These are phyloP conservation scores for Solanum paucissectum DNA, from an alignment of 257 asterid genomes.

Conservation along the genomic window DNA sequence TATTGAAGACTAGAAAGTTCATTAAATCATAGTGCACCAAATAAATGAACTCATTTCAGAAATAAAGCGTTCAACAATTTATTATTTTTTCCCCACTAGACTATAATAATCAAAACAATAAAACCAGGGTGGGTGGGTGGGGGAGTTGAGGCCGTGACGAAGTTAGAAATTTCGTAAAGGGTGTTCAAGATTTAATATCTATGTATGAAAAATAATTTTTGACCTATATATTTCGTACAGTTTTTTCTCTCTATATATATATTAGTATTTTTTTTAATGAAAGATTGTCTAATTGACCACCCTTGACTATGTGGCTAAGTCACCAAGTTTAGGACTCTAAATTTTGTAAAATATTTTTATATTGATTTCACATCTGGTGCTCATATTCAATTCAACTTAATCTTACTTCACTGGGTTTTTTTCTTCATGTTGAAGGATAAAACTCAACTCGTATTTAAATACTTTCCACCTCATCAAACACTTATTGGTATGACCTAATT, in stretches of 20 bases:
- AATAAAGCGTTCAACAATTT: background rate
- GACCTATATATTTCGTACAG: too few species aligned
- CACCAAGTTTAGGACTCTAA: too few species aligned
- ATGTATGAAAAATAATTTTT: too few species aligned
- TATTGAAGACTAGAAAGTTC: background rate
- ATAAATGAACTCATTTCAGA: background rate
- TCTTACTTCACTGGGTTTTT: background rate
- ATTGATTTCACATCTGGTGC: fast-evolving
- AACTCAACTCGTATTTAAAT: background rate
- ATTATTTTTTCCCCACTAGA: background rate
- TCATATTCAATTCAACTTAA: background rate
- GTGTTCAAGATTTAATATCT: too few species aligned
- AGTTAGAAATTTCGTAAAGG: fast-evolving
- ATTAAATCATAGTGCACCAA: background rate
- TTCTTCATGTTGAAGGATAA: background rate
- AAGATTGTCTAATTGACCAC: background rate
- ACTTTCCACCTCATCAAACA: background rate
- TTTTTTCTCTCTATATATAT: too few species aligned
- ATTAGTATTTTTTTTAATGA: too few species aligned
- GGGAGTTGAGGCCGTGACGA: background rate
- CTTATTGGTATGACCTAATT: background rate
- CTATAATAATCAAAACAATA: background rate
- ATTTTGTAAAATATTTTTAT: background rate
- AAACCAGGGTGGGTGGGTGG: background rate
- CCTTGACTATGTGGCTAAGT: too few species aligned